Evolutionary conservation across 202 grass and related monocot species (phyloP).

Genomic region (Musa balbisiana): DNA sequence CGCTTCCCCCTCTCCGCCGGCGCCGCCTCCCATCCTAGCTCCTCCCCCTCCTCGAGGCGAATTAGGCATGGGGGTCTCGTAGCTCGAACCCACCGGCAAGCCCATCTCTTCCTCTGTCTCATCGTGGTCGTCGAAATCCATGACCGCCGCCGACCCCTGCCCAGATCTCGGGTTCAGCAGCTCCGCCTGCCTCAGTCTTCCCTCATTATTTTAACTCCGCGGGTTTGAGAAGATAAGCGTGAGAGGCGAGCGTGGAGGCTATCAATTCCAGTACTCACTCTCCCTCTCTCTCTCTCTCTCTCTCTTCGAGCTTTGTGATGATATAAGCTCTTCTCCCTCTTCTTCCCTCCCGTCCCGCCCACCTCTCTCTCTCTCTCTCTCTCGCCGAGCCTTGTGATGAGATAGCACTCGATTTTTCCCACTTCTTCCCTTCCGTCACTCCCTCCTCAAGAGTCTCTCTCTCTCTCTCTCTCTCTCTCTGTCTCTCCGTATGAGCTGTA

Average conservation of each 20-base stretch:
- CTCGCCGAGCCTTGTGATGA: no score
- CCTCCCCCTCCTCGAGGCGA: neutral
- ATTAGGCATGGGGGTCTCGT: slow-evolving; percentile 33
- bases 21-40: slow-evolving; percentile 21
- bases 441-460: no score
- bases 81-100: slow-evolving; percentile 56
- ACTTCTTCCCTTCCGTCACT: no score
- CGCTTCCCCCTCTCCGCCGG: neutral
- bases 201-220: neutral
- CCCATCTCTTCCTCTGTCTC: slow-evolving; percentile 45
- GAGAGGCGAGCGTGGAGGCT: neutral
- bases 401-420: no score
- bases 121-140: slow-evolving; percentile 28
- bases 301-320: no score
- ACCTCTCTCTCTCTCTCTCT: no score
- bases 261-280: no score
- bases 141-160: neutral
- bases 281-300: no score
- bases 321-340: no score
- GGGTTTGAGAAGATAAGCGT: slow-evolving; percentile 1
- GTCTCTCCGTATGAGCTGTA: no score
- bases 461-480: no score
- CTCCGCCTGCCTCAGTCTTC: neutral
- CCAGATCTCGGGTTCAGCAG: neutral
- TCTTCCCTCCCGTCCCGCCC: no score